Base-by-base conservation (phyloP, 2,329 filamentous ascomycete species). In the Falciphora oryzae region DNA sequence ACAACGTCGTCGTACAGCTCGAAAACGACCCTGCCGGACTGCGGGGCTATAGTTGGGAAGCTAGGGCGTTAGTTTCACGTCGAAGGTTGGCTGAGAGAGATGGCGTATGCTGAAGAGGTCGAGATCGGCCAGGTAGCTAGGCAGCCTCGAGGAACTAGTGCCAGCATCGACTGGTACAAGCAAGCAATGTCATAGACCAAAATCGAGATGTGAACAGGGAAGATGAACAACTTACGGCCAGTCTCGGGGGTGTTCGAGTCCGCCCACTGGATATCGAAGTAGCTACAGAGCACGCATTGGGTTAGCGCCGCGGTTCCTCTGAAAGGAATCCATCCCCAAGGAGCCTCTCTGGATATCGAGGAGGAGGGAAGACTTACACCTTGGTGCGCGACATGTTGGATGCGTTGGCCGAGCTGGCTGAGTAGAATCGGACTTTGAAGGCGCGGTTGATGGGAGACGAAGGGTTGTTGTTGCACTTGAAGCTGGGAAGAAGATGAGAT, bases 1-100 rank as follows among this genome's bases (percentile, higher is more conserved):
- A 96, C 92, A 67, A 88, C 84, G 70, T 92, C 85, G 77, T 94
- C 85, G 85, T 83, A 97, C 77, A 98, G 91, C 73, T 89, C 88
- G 71, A 89, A 91, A 56, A 89, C 85, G 4, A 86, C 90, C 68
- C 90, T 85, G 70, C 90, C 92, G 63, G 72, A 73, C 81, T 95
- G 2, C 18, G 28, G 28, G 59, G 13, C 59, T 44, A 16, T 13
- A 22, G 22, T 16, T 38, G 35, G 18, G 7, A 22, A 29, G n/a
- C 8, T 18, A 13, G 18, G 32, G 44, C 25, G n/a, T 62, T n/a
- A 62, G 60, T 27, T 11, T 25, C 22, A 11, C 22, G 44, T 53
- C 90, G 67, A 79, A 92, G 92, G 71, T 69, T 75, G 60, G 62
- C 65, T 57, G 66, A 67, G 53, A 14, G 44, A 44, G 38, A 53